Evolutionary conservation across 306 rosid species (phyloP).

Genomic region (Prunus mongolica): DNA sequence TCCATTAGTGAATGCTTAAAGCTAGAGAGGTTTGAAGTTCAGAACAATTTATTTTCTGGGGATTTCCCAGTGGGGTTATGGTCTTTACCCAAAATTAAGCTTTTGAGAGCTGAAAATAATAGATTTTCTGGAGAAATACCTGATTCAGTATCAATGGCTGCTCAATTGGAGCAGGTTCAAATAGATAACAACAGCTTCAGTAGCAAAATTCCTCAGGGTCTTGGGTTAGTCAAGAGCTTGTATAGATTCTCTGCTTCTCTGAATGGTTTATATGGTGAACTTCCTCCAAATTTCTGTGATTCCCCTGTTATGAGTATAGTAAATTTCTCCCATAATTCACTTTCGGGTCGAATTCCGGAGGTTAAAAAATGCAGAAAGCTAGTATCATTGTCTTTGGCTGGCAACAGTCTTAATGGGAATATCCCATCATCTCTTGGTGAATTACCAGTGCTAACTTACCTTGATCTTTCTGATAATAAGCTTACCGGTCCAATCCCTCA

Average conservation of each 20-base stretch:
- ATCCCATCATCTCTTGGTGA: conserved; percentile 75
- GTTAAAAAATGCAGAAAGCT: conserved; percentile 69
- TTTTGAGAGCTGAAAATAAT: conserved; percentile 87
- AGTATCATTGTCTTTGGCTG: conserved; percentile 82
- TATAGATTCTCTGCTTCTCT: conserved; percentile 93
- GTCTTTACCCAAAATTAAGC: conserved; percentile 83
- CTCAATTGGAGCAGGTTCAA: conserved; percentile 89
- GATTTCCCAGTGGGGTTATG: conserved; percentile 64
- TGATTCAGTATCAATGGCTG: conserved; percentile 71
- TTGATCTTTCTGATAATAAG: conserved; percentile 89
- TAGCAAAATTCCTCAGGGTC: conserved; percentile 69
- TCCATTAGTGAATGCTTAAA: conserved; percentile 61
- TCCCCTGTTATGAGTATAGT: conserved; percentile 97
- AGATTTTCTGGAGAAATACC: conserved; percentile 79
- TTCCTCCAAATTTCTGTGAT: conserved; percentile 83
- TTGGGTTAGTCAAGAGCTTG: conserved; percentile 71
- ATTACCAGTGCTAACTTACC: conserved; percentile 86
- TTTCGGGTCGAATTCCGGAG: conserved; percentile 81
- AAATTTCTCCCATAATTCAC: conserved; percentile 80
- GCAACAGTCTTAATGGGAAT: conserved; percentile 65
- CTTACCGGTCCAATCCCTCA: conserved; percentile 87
- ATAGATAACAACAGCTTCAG: conserved; percentile 74
- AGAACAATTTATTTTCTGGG: conserved; percentile 79
- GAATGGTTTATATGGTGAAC: conserved; percentile 66
- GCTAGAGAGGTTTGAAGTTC: conserved; percentile 91